Evolutionary conservation across 495 filamentous ascomycete genomes (phyloP).

Genomic region (Melanomma pulvis-pyrius): DNA sequence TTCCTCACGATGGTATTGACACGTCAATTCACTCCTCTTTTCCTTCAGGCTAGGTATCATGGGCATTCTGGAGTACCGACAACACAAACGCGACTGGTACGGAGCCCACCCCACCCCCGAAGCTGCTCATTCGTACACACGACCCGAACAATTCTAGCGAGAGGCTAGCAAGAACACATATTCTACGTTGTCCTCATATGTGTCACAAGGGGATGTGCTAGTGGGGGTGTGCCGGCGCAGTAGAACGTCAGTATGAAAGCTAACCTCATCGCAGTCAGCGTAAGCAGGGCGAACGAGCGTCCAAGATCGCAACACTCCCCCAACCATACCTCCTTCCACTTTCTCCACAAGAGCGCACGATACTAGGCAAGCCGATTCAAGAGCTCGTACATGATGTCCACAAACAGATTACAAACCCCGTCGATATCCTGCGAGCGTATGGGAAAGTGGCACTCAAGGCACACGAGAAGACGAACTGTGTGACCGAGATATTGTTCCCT

Average conservation of each 20-base stretch:
- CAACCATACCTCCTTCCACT: constrained; percentile 66
- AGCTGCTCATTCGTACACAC: background rate
- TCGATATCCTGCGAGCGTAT: constrained; percentile 83
- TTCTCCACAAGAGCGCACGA: constrained; percentile 60
- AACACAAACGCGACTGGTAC: constrained; percentile 64
- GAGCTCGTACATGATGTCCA: constrained; percentile 80
- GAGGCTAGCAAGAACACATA: background rate
- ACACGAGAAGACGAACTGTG: constrained; percentile 84
- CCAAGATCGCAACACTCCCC: constrained; percentile 68
- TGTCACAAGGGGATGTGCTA: too few relatives aligned
- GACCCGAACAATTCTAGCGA: constrained; percentile 10
- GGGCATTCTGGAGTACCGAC: constrained; percentile 61
- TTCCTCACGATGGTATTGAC: background rate
- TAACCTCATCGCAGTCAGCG: constrained; percentile 59
- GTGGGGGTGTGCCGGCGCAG: too few relatives aligned
- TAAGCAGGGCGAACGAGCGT: constrained; percentile 76
- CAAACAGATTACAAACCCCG: constrained; percentile 60
- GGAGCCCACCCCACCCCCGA: constrained; percentile 10
- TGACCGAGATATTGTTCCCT: constrained; percentile 85
- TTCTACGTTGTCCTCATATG: too few relatives aligned
- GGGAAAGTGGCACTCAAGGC: constrained; percentile 85
- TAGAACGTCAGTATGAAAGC: background rate
- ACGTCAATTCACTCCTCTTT: background rate
- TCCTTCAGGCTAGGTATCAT: constrained; percentile 45
- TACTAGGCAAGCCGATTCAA: constrained; percentile 74